Conservation (phyloP, 1,284 basidiomycete genomes). For the Leccinum angustisporum region DNA sequence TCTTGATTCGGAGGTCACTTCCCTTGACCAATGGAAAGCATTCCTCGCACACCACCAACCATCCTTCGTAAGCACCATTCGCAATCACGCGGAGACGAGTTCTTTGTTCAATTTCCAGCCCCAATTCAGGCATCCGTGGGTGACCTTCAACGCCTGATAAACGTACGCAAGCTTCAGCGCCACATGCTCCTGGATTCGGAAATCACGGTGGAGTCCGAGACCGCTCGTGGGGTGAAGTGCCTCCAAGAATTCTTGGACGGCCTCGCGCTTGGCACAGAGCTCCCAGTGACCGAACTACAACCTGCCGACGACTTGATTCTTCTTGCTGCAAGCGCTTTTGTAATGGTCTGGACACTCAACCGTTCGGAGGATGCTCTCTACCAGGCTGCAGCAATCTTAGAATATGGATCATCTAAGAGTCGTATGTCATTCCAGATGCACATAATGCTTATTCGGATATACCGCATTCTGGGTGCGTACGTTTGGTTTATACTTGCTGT, state of each 20-base stretch:
- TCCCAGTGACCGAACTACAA: conserved; percentile 80
- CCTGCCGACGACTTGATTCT: conserved; percentile 84
- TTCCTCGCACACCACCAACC: conserved; percentile 50
- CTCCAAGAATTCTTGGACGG: conserved; percentile 61
- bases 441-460: conserved; percentile 73
- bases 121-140: conserved; percentile 43
- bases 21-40: conserved; percentile 52
- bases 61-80: conserved; percentile 46
- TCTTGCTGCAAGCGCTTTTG: conserved; percentile 66
- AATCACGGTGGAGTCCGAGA: conserved; percentile 57
- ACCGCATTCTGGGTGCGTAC: conserved; percentile 67
- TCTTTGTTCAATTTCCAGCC: conserved; percentile 14
- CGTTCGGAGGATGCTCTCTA: conserved; percentile 58
- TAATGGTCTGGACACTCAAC: conserved; percentile 62
- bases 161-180: conserved; percentile 70
- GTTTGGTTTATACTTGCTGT: neutral
- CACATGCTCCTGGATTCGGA: conserved; percentile 50
- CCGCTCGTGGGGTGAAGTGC: conserved; percentile 50
- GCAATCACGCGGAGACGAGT: conserved; percentile 11
- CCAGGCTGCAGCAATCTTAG: conserved; percentile 63
- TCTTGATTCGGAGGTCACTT: conserved; percentile 47
- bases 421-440: conserved; percentile 76
- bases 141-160: conserved; percentile 62
- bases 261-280: conserved; percentile 60
- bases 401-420: conserved; percentile 72